Base-by-base conservation (phyloP, 495 filamentous ascomycete genomes). In the Cryomyces minteri region DNA sequence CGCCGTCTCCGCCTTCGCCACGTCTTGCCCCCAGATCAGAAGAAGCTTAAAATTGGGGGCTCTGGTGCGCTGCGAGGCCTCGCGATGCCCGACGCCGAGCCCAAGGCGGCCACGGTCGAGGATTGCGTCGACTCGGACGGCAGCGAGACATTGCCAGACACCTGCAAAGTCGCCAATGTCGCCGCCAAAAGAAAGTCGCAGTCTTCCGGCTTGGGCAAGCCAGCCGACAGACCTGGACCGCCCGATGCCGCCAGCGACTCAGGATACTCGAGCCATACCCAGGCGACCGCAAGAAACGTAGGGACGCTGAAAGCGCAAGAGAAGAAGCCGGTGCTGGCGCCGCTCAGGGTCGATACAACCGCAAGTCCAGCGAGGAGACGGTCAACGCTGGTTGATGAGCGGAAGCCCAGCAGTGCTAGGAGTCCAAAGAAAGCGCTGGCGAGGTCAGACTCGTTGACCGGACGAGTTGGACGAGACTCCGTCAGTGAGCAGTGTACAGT, bases 231-330 rank as follows among this genome's bases (percentile, higher is more conserved):
- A 34, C 48, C 43, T 47, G 47, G 43, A 48, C 47, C 9, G 40
- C 53, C 52, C 34, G 73, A 76, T 57, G 61, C 62, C 51, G 65
- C 64, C 45, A 77, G 71, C 60, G 76, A 80, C 59, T 77, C 73
- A 38, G 76, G 74, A 45, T 78, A 77, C 65, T 79, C 74, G 49
- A 77, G 68, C 67, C 75, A 70, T 59, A 78, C 71, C 49, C 63
- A 66, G 48, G 70, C 72, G 52, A 73, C 73, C 30, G 62, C 61
- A 49, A 65, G 63, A 56, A 72, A 67, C 59, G 67, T 69, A 62
- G 67, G 71, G 63, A 72, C 72, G 49, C 67, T 59, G 31, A 51
- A 67, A 55, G 18, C 18, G 18, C 18, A 25, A 25, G 34, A 38
- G 34, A 38, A 10, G 12, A 38, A 38, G 34, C 34, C 9, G 34